phyloP scores from a whole-genome alignment of 2,329 filamentous ascomycete genomes.

The Acephala macrosclerotiorum region DNA sequence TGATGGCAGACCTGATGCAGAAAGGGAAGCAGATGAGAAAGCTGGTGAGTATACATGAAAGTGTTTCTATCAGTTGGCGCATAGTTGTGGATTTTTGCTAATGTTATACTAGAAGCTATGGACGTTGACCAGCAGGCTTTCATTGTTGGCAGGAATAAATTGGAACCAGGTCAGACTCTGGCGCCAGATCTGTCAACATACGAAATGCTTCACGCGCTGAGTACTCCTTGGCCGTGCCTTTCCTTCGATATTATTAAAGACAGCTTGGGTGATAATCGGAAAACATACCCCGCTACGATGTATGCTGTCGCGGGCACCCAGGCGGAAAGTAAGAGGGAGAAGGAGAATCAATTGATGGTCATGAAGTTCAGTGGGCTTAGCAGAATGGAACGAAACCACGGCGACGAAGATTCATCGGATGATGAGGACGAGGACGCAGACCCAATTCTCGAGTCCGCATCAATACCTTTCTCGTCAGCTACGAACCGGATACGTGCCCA shows the following conservation, averaged over 20 bases:
- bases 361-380: slow-evolving; percentile 95
- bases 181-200: slow-evolving; percentile 94
- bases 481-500: slow-evolving; percentile 93
- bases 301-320: slow-evolving; percentile 96
- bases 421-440: slow-evolving; percentile 79
- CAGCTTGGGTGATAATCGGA: slow-evolving; percentile 85
- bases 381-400: slow-evolving; percentile 77
- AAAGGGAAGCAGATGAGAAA: slow-evolving; percentile 89
- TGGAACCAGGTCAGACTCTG: slow-evolving; percentile 89
- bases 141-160: slow-evolving; percentile 91
- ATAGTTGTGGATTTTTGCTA: slow-evolving; percentile 29
- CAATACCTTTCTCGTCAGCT: slow-evolving; percentile 84
- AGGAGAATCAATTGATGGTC: slow-evolving; percentile 93
- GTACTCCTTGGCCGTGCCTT: slow-evolving; percentile 94
- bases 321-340: slow-evolving; percentile 75
- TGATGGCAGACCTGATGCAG: slow-evolving; percentile 89
- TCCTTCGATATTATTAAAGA: slow-evolving; percentile 94
- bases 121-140: slow-evolving; percentile 94
- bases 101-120: slow-evolving; percentile 71
- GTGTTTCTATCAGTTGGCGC: slow-evolving; percentile 17
- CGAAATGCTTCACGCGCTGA: slow-evolving; percentile 95
- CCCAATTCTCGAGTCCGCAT: slow-evolving; percentile 91
- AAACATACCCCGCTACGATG: slow-evolving; percentile 92
- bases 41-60: slow-evolving; percentile 57
- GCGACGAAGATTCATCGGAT: slow-evolving; percentile 73